Conservation (phyloP, 2,329 filamentous ascomycete genomes). For the Colletotrichum somersetense region DNA sequence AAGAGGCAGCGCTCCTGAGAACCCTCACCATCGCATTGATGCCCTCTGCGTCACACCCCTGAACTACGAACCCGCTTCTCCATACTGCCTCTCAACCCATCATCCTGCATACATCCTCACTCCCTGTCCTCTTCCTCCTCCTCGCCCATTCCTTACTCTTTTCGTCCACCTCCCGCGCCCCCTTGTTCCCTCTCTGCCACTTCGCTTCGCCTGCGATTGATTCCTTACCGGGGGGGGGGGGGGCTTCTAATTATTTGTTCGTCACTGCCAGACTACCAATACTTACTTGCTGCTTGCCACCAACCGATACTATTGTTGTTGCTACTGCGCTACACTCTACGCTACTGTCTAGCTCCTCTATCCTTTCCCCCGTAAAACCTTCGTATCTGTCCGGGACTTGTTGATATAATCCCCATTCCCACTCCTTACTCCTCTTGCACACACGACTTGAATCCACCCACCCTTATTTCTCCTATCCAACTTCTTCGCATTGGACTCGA, state of each 20-base stretch:
- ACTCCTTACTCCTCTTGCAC: not conserved
- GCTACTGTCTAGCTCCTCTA: constrained; percentile 1
- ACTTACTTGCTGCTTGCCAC: not conserved
- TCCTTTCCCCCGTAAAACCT: not conserved
- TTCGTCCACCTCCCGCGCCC: constrained; percentile 7
- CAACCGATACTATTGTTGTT: not conserved
- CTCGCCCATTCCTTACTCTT: constrained; percentile 13
- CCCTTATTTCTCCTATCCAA: not conserved
- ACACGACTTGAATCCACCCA: not conserved
- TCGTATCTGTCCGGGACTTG: not conserved
- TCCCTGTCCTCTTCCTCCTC: constrained; percentile 5
- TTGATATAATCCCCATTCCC: constrained; percentile 31
- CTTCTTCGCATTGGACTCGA: not conserved
- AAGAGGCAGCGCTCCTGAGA: constrained; percentile 27
- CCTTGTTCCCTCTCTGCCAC: constrained; percentile 25
- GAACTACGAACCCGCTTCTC: constrained; percentile 26
- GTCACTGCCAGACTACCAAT: constrained; percentile 1
- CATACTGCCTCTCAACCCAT: constrained; percentile 18
- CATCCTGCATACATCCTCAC: constrained; percentile 1
- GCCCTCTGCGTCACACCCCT: constrained; percentile 34
- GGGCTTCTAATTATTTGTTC: constrained; percentile 14
- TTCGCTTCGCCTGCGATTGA: constrained; percentile 36
- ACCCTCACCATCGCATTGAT: constrained; percentile 37
- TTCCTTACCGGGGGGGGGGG: constrained; percentile 29
- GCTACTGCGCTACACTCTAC: constrained; percentile 4